Evolutionary conservation across 345 rosid species (phyloP).

Genomic region (Lepidium sativum): DNA sequence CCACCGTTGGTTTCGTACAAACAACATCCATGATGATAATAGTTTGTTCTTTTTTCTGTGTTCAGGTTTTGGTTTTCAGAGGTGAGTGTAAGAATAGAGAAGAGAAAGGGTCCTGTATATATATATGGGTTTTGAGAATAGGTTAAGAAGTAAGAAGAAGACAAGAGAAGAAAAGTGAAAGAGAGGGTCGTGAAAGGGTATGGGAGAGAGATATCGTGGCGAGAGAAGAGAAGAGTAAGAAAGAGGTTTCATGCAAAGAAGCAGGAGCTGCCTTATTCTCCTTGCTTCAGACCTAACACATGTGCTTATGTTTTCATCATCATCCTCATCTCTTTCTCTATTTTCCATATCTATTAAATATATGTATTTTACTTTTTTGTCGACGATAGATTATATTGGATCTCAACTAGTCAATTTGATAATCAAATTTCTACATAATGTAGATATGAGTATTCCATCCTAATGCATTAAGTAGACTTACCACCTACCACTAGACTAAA

Average conservation of each 20-base stretch:
- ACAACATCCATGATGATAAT: conserved; percentile 17
- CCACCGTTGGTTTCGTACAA: conserved; percentile 21
- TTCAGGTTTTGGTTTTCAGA: neutral
- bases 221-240: conserved; percentile 13
- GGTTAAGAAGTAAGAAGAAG: conserved; percentile 18
- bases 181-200: conserved; percentile 11
- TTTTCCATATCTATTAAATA: conserved; percentile 10
- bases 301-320: conserved; percentile 20
- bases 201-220: conserved; percentile 26
- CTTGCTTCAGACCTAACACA: conserved; percentile 26
- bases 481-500: no score
- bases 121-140: conserved; percentile 20
- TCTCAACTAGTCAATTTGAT: no score
- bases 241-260: conserved; percentile 31
- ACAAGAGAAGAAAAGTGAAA: conserved; percentile 7
- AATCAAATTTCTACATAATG: no score
- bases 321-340: conserved; percentile 1
- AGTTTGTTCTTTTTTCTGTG: neutral
- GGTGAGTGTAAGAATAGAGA: neutral
- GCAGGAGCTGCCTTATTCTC: conserved; percentile 31
- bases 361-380: neutral
- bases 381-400: no score
- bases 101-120: neutral
- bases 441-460: no score
- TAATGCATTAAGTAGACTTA: no score